Evolutionary conservation across 805 yeast species (phyloP).

Genomic region (Saccharomycopsis sp.): DNA sequence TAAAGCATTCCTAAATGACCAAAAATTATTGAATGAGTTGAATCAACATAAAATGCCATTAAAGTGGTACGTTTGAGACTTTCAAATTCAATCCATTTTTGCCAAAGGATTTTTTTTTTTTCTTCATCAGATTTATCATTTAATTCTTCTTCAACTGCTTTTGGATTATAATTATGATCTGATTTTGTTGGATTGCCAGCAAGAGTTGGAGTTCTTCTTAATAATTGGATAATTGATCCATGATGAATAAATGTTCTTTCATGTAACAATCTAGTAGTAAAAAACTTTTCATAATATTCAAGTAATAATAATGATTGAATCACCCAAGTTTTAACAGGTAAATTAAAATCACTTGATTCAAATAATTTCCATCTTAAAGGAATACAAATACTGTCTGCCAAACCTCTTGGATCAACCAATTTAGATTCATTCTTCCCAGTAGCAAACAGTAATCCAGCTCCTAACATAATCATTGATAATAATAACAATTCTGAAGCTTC

Average conservation of each 20-base stretch:
- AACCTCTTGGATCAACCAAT: constrained; percentile 4
- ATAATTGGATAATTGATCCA: constrained; percentile 72
- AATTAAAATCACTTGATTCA: constrained; percentile 52
- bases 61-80: constrained; percentile 67
- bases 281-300: constrained; percentile 74
- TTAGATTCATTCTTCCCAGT: constrained; percentile 9
- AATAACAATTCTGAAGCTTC: constrained; percentile 42
- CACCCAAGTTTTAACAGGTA: constrained; percentile 71
- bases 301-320: constrained; percentile 62
- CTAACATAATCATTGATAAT: constrained; percentile 45
- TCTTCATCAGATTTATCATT: constrained; percentile 21
- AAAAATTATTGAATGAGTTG: constrained; percentile 66
- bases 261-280: constrained; percentile 56
- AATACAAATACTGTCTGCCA: constrained; percentile 24
- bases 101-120: constrained; percentile 29
- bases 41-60: constrained; percentile 75
- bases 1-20: constrained; percentile 54
- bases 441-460: constrained; percentile 30
- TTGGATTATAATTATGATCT: constrained; percentile 17
- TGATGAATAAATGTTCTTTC: constrained; percentile 82
- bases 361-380: constrained; percentile 63
- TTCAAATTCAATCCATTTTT: constrained; percentile 73
- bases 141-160: constrained; percentile 20
- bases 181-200: constrained; percentile 49
- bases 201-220: constrained; percentile 64